Evolutionary conservation across 2,329 filamentous ascomycete genomes (phyloP), one percentile per base, ranked within the genome.

Genomic region (Microthyrium microscopicum): DNA sequence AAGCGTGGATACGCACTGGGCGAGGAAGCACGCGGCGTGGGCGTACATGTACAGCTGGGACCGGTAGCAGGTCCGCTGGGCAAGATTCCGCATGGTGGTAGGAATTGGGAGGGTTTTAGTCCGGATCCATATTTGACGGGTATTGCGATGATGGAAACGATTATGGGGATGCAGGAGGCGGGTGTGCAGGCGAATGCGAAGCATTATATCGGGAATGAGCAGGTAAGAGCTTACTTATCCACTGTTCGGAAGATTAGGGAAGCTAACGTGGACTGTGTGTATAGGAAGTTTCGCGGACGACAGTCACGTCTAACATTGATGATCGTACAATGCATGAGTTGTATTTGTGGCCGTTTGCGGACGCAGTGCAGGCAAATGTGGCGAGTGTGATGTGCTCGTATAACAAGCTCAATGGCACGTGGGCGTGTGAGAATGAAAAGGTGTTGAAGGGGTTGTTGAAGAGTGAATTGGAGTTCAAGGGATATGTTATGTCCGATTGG

Each of bases 271-370:
- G n/a, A 15, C n/a, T n/a, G n/a, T n/a, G n/a, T n/a, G n/a, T 6
- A 11, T 7, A 33, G 36, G 36, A 38, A 25, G 18, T 35, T 20
- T 19, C 30, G 17, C 36, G 36, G 5, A 31, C 18, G 6, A 49
- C 51, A 8, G 52, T 55, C 37, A 59, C 46, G 15, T 66, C 66
- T 27, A 77, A 76, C 44, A 59, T 79, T 13, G 76, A 80, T 38
- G 79, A 84, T 50, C 70, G 77, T 40, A 76, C 77, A 1, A 58
- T 83, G 48, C 78, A 83, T 45, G 79, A 84, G 51, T 53, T 82
- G 5, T 85, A 83, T 47, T 58, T 76, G 18, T 84, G 79, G 79
- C 79, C 79, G 0, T 85, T 84, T 46, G 75, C 68, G 18, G 77
- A 84, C 46, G 74, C 74, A 1, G 68, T 82, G 34, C 63, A 62